Base-by-base conservation (phyloP, 495 filamentous ascomycete species). In the Aspergillus olivimuriae region DNA sequence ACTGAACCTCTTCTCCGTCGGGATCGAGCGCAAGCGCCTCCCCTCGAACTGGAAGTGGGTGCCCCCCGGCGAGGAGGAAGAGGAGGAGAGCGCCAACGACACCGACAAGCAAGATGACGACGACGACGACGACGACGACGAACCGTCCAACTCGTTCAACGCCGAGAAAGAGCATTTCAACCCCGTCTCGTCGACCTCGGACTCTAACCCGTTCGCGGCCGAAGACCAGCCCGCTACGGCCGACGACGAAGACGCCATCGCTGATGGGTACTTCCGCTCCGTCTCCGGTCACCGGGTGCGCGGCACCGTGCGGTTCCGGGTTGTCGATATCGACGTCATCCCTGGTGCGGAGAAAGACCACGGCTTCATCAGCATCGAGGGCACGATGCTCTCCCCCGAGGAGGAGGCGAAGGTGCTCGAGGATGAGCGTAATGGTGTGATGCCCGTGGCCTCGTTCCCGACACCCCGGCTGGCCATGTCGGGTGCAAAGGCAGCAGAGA, bases 1-100 rank as follows among this genome's bases (percentile, higher is more conserved):
- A 11, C 78, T 80, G 52, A 91, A 91, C 60, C 64, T 86, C 14
- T 88, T 89, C 71, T 83, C 80, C 47, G 83, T 84, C 1, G 80
- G 75, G 31, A 81, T 91, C 38, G 78, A 83, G 47, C 66, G 74
- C 48, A 76, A 76, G 51, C 70, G 78, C 44, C 66, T 91, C 15
- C 86, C 86, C 6, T 58, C 65, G 37, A 68, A 68, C 26, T 91
- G 86, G 86, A 74, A 68, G 48, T 89, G 82, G 78, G 57, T 72
- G 46, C 61, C 60, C 21, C 62, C 66, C 21, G 60, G 71, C 23
- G 62, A 69, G 36, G 61, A 63, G 42, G 58, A 48, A 18, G 61
- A 65, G 30, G 63, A 65, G 44, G 63, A 49, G 32, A 39, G 43
- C 19, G 38, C 20, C 8, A 48, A 52, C 37, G 49, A 47, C 20